These are phyloP conservation scores for Ambrosia trifida DNA, from an alignment of 129 eudicot species.

Conservation along the genomic window DNA sequence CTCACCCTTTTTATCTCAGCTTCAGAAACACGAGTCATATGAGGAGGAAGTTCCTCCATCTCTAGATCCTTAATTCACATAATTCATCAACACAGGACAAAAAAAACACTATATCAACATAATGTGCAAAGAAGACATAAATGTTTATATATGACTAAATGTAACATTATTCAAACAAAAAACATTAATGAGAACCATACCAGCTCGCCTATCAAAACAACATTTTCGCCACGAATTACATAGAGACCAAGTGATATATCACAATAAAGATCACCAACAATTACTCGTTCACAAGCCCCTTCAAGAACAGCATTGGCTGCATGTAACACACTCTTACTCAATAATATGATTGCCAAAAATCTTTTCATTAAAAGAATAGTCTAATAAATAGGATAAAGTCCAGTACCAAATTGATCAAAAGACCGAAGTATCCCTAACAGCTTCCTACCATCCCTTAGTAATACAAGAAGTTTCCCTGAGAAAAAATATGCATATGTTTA, in stretches of 20 bases:
- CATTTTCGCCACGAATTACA: constrained; percentile 44
- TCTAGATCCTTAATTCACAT: constrained; percentile 27
- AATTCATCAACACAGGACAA: background rate
- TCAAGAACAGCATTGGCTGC: constrained; percentile 45
- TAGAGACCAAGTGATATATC: constrained; percentile 42
- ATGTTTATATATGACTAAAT: background rate
- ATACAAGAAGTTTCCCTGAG: constrained; percentile 47
- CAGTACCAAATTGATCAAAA: constrained; percentile 54
- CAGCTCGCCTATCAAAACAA: constrained; percentile 41
- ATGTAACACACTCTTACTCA: constrained; percentile 2
- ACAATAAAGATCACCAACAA: constrained; percentile 40
- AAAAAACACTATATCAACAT: background rate
- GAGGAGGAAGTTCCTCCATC: constrained; percentile 37
- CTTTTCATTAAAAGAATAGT: background rate
- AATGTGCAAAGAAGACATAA: background rate
- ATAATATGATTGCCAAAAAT: constrained; percentile 6
- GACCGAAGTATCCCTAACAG: constrained; percentile 53
- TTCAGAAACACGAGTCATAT: constrained; percentile 41
- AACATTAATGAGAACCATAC: constrained; percentile 13
- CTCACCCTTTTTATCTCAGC: constrained; percentile 41
- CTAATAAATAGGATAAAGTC: background rate
- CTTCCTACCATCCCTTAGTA: constrained; percentile 57
- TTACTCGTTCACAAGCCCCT: constrained; percentile 45
- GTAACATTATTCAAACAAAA: background rate
- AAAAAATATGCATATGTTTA: constrained; percentile 1